phyloP scores from a whole-genome alignment of 1,284 basidiomycete species.

The Microbotryum intermedium region DNA sequence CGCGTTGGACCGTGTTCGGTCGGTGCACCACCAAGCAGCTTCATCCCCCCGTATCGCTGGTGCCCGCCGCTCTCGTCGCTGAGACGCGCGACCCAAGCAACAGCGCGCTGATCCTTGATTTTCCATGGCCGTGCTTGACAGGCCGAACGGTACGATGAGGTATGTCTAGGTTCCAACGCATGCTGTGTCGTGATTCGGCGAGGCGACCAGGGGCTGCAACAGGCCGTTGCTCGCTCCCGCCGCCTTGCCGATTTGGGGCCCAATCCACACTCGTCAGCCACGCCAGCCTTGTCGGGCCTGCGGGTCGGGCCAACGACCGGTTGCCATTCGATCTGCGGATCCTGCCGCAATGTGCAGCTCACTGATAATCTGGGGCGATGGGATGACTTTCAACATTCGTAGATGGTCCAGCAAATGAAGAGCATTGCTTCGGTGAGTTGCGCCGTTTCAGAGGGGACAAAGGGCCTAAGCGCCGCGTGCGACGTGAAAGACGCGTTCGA shows the following conservation, averaged over 20 bases:
- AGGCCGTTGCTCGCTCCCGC: neutral
- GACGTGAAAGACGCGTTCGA: too few relatives aligned
- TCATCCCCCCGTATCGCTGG: too few relatives aligned
- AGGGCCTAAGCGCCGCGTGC: neutral
- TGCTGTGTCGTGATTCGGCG: neutral
- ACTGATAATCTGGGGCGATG: neutral
- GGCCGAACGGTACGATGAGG: constrained; percentile 92
- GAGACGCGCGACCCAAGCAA: too few relatives aligned
- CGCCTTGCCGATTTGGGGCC: neutral
- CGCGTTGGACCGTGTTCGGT: too few relatives aligned
- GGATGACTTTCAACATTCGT: constrained; percentile 25
- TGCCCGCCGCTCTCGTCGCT: too few relatives aligned
- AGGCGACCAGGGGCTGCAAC: neutral
- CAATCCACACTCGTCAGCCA: neutral
- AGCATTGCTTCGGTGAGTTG: constrained; percentile 62
- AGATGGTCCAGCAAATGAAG: constrained; percentile 99
- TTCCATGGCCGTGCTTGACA: constrained; percentile 3
- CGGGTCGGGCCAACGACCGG: too few relatives aligned
- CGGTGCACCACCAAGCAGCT: too few relatives aligned
- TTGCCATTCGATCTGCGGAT: neutral
- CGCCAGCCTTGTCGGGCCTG: too few relatives aligned
- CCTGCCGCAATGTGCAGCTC: neutral
- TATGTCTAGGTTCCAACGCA: constrained; percentile 40
- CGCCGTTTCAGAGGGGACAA: too few relatives aligned
- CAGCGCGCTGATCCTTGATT: neutral